phyloP scores from a whole-genome alignment of 2,329 filamentous ascomycete genomes.

The Ophiognomonia clavigignenti-juglandacearum region DNA sequence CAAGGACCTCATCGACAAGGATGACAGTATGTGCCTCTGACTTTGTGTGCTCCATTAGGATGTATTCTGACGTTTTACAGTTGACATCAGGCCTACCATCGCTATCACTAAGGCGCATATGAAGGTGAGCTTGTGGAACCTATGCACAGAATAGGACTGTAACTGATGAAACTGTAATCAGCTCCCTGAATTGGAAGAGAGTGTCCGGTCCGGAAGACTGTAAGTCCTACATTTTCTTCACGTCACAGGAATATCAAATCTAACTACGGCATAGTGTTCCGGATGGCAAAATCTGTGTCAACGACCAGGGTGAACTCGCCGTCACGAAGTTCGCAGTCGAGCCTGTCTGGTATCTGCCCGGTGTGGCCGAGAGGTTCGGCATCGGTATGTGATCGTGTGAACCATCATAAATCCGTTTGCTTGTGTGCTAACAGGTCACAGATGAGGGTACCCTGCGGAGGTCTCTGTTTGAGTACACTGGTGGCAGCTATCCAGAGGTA shows the following conservation, averaged over 20 bases:
- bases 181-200: constrained; percentile 89
- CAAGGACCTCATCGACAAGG: constrained; percentile 70
- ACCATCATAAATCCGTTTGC: constrained; percentile 1
- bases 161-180: constrained; percentile 24
- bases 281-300: constrained; percentile 88
- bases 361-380: constrained; percentile 87
- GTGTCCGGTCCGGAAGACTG: constrained; percentile 74
- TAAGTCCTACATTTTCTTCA: constrained; percentile 27
- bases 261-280: constrained; percentile 38
- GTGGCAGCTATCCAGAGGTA: constrained; percentile 88
- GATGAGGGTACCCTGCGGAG: constrained; percentile 84
- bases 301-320: constrained; percentile 77
- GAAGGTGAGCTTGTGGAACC: constrained; percentile 48
- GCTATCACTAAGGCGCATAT: constrained; percentile 91
- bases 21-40: constrained; percentile 49
- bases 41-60: not conserved
- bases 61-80: constrained; percentile 28
- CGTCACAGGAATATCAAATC: not conserved
- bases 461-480: constrained; percentile 90
- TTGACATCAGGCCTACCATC: constrained; percentile 86
- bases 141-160: not conserved
- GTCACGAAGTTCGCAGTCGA: constrained; percentile 98
- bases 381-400: constrained; percentile 53
- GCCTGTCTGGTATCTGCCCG: constrained; percentile 84
- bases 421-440: constrained; percentile 28